Evolutionary conservation across 78 protist species (phyloP).

Genomic region (Speleostelium caveatum): DNA sequence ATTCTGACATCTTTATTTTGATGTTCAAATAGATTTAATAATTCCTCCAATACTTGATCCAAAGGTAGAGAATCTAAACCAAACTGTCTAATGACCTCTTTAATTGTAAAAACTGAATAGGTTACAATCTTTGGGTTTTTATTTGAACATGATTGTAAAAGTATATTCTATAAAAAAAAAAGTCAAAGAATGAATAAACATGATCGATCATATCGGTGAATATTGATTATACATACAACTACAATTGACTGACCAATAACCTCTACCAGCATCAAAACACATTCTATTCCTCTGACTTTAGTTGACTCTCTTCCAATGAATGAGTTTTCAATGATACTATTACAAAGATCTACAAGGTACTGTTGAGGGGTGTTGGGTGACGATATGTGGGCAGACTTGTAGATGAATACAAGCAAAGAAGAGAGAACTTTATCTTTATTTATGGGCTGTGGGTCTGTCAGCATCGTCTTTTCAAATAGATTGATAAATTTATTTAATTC

Average conservation of each 20-base stretch:
- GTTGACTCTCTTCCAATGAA: constrained; percentile 26
- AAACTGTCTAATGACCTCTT: constrained; percentile 60
- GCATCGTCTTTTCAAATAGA: constrained; percentile 56
- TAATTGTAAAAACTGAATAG: constrained; percentile 31
- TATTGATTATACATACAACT: not conserved
- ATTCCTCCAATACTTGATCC: constrained; percentile 12
- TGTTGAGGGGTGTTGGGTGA: not conserved
- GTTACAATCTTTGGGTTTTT: constrained; percentile 46
- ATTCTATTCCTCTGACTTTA: constrained; percentile 34
- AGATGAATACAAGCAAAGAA: constrained; percentile 30
- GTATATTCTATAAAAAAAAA: not conserved
- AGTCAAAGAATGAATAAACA: not conserved
- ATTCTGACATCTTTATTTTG: constrained; percentile 54
- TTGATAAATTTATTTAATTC: constrained; percentile 18
- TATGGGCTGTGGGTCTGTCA: constrained; percentile 36
- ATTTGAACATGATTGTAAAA: not conserved
- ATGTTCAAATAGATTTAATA: constrained; percentile 36
- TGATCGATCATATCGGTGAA: not conserved
- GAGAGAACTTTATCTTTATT: constrained; percentile 56
- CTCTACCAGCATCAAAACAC: constrained; percentile 39
- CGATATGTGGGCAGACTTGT: not conserved
- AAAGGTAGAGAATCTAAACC: constrained; percentile 19
- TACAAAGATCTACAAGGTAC: constrained; percentile 5
- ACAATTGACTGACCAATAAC: constrained; percentile 25
- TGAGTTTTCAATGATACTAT: constrained; percentile 20